phyloP scores from a whole-genome alignment of 2,329 filamentous ascomycete species.

The Arthroderma uncinatum region DNA sequence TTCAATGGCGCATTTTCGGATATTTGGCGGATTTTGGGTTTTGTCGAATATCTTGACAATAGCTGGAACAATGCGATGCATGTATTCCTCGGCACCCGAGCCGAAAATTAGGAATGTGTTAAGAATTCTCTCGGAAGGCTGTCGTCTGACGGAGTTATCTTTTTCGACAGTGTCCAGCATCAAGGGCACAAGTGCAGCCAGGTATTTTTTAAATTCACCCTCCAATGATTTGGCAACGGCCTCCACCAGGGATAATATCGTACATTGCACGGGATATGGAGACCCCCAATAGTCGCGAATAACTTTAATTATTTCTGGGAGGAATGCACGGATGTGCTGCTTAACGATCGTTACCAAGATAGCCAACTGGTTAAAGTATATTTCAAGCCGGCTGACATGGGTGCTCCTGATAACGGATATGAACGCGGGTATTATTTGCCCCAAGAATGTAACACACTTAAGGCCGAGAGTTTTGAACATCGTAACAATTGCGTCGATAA shows the following conservation, averaged over 20 bases:
- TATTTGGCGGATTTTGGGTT: slow-evolving; percentile 62
- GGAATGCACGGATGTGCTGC: slow-evolving; percentile 86
- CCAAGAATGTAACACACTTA: slow-evolving; percentile 90
- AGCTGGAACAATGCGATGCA: slow-evolving; percentile 95
- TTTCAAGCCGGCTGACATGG: slow-evolving; percentile 66
- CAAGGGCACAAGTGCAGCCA: slow-evolving; percentile 75
- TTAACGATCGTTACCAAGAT: slow-evolving; percentile 89
- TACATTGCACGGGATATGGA: slow-evolving; percentile 70
- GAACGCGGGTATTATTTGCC: slow-evolving; percentile 89
- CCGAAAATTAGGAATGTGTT: slow-evolving; percentile 96
- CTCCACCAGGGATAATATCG: slow-evolving; percentile 84
- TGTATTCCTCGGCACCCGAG: slow-evolving; percentile 91
- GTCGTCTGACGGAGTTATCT: slow-evolving; percentile 62
- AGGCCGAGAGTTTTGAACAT: slow-evolving; percentile 94
- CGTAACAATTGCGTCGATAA: slow-evolving; percentile 96
- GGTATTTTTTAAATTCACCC: slow-evolving; percentile 94
- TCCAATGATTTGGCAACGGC: slow-evolving; percentile 88
- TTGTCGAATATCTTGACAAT: slow-evolving; percentile 93
- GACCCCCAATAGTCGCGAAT: slow-evolving; percentile 84
- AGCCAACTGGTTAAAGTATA: slow-evolving; percentile 94
- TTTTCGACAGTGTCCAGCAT: slow-evolving; percentile 93
- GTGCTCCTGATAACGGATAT: slow-evolving; percentile 78
- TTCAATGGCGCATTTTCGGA: slow-evolving; percentile 84
- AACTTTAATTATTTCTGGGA: slow-evolving; percentile 75
- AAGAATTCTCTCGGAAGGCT: slow-evolving; percentile 77